Percentiles rank a stretch among this genome's conserved stretches.
phyloP scores from a whole-genome alignment of 2,329 filamentous ascomycete genomes.

The Stachybotrys elegans region DNA sequence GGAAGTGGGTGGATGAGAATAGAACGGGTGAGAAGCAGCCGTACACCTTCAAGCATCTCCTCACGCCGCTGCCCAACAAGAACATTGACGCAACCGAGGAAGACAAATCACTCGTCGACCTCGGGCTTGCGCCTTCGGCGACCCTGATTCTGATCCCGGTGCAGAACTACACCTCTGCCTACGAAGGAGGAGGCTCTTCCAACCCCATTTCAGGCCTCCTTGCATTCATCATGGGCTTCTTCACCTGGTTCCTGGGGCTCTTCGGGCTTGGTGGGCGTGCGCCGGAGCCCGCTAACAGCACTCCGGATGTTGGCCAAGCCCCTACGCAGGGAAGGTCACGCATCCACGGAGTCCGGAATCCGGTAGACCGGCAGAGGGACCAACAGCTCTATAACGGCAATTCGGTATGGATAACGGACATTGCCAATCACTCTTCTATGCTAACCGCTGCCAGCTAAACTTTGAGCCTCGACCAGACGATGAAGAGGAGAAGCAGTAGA shows the following conservation, averaged over 20 bases:
- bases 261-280: constrained; percentile 18
- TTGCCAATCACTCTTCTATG: neutral
- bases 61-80: constrained; percentile 71
- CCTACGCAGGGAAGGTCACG: constrained; percentile 16
- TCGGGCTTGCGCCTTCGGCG: constrained; percentile 72
- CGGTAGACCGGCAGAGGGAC: constrained; percentile 48
- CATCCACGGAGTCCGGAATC: constrained; percentile 33
- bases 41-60: constrained; percentile 79
- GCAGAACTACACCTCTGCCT: constrained; percentile 38
- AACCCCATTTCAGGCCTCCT: constrained; percentile 23
- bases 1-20: constrained; percentile 69
- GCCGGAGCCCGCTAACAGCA: neutral
- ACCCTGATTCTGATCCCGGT: constrained; percentile 79
- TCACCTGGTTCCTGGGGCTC: constrained; percentile 30
- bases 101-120: constrained; percentile 56
- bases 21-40: constrained; percentile 54
- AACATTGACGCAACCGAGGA: constrained; percentile 74
- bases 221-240: constrained; percentile 23
- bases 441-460: constrained; percentile 49
- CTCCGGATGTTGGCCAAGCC: neutral
- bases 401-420: constrained; percentile 51
- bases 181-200: constrained; percentile 22
- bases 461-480: constrained; percentile 64
- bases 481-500: constrained; percentile 40
- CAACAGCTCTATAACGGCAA: constrained; percentile 89